phyloP scores from a whole-genome alignment of 2,329 filamentous ascomycete species.

The Ceratocystis colombiana region DNA sequence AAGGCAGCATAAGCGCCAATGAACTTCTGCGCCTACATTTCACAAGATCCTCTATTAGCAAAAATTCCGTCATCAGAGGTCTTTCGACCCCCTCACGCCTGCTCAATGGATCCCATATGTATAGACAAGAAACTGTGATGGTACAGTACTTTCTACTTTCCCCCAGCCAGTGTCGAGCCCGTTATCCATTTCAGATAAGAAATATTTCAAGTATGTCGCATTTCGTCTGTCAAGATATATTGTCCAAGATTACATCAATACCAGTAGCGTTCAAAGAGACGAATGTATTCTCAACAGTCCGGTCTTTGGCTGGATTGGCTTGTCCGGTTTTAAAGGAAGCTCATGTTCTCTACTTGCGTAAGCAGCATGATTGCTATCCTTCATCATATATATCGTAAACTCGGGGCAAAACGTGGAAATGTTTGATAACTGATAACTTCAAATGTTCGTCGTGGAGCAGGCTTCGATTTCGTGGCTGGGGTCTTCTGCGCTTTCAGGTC shows the following conservation, averaged over 20 bases:
- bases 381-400: neutral
- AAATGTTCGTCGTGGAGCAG: slow-evolving; percentile 16
- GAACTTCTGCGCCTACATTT: slow-evolving; percentile 70
- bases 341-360: no score
- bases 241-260: neutral
- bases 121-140: slow-evolving; percentile 22
- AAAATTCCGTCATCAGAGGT: slow-evolving; percentile 64
- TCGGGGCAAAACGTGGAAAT: neutral
- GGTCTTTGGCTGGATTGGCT: neutral
- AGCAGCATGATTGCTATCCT: neutral
- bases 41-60: slow-evolving; percentile 50
- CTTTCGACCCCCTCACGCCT: slow-evolving; percentile 64
- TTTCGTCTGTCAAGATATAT: neutral
- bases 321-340: neutral
- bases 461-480: slow-evolving; percentile 7
- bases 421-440: neutral
- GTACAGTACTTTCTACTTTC: neutral
- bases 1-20: slow-evolving; percentile 77
- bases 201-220: slow-evolving; percentile 25
- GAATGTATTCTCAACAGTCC: neutral
- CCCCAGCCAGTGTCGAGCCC: slow-evolving; percentile 25
- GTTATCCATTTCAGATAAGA: slow-evolving; percentile 28
- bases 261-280: neutral
- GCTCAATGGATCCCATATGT: slow-evolving; percentile 39
- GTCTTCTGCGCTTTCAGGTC: slow-evolving; percentile 26